phyloP scores from a whole-genome alignment of 441 rosid species.

The Erodium trifolium region DNA sequence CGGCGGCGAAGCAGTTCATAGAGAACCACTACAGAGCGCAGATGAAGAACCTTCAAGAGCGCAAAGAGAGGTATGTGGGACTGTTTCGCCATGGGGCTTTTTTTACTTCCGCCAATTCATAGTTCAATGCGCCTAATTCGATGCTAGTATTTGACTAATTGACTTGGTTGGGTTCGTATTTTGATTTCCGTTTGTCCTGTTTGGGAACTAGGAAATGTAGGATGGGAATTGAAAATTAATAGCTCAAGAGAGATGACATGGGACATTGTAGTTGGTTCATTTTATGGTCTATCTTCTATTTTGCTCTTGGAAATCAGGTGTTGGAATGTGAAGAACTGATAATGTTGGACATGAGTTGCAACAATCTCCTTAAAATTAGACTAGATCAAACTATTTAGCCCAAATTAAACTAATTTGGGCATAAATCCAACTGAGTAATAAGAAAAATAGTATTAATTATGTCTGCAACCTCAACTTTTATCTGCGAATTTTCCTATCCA shows the following conservation, averaged over 20 bases:
- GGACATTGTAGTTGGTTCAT: constrained; percentile 2
- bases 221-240: constrained; percentile 6
- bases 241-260: background rate
- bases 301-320: background rate
- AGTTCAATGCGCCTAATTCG: constrained; percentile 1
- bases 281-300: background rate
- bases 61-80: constrained; percentile 66
- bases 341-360: background rate
- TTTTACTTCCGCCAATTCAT: background rate
- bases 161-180: constrained; percentile 16
- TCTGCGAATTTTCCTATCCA: constrained; percentile 7
- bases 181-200: constrained; percentile 8
- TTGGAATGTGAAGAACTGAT: background rate
- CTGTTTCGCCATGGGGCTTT: background rate
- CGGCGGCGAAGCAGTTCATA: constrained; percentile 94
- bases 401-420: background rate
- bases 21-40: constrained; percentile 95
- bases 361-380: background rate
- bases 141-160: background rate
- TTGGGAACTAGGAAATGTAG: constrained; percentile 21
- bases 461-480: background rate
- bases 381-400: background rate
- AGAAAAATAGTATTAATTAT: background rate
- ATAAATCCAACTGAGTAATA: background rate
- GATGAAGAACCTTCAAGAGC: constrained; percentile 71